phyloP scores from a whole-genome alignment of 768 basidiomycete species.

The Amanita rimosa region DNA sequence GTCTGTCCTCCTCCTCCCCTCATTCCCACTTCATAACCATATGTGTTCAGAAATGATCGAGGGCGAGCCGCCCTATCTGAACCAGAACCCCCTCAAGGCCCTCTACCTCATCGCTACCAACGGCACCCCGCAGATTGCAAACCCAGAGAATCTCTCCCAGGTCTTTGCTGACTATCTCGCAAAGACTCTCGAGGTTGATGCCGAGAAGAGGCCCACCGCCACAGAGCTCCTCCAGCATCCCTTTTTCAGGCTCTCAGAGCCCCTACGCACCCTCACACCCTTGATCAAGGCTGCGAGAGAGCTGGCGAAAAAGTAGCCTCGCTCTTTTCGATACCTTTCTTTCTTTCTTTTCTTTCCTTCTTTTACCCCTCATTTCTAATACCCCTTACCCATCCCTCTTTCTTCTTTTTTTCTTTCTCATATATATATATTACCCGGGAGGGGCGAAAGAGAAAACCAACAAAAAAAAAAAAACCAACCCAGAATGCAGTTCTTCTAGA shows the following conservation, averaged over 20 bases:
- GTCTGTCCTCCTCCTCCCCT: constrained; percentile 21
- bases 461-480: no score
- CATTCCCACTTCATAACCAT: no score
- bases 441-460: no score
- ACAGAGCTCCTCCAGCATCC: constrained; percentile 75
- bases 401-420: no score
- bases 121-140: constrained; percentile 92
- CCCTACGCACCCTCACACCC: constrained; percentile 74
- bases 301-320: constrained; percentile 46
- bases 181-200: constrained; percentile 86
- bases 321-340: background rate
- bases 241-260: constrained; percentile 84
- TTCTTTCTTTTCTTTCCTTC: background rate
- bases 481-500: background rate
- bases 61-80: constrained; percentile 92
- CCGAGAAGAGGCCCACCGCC: constrained; percentile 86
- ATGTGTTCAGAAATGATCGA: constrained; percentile 96
- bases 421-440: no score
- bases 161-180: constrained; percentile 87
- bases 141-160: constrained; percentile 61
- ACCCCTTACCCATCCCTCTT: background rate
- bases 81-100: constrained; percentile 94
- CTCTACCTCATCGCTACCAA: constrained; percentile 97
- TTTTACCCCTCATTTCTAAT: no score
- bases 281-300: constrained; percentile 90